Conservation (phyloP, 176 grass and related monocot species). For the Metroxylon sagu region DNA sequence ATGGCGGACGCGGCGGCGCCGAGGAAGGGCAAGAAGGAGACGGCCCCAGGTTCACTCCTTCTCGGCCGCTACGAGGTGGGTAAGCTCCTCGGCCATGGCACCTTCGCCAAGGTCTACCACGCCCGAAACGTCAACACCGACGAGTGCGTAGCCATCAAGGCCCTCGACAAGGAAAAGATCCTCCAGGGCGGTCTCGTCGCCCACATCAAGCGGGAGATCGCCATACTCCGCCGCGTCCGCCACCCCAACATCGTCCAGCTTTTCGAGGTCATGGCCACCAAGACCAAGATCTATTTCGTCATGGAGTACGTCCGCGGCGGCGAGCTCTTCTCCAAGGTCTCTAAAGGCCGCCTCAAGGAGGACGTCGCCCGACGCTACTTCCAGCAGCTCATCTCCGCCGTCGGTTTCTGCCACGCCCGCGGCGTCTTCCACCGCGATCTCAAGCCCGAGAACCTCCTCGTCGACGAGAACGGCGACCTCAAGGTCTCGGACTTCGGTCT, state of each 20-base stretch:
- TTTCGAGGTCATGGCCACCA: conserved; percentile 94
- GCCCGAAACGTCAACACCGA: conserved; percentile 49
- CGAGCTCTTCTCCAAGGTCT: conserved; percentile 84
- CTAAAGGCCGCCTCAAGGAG: conserved; percentile 90
- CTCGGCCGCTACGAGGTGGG: conserved; percentile 88
- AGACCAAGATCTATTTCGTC: conserved; percentile 99
- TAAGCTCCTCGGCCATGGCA: conserved; percentile 61
- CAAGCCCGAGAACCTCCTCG: conserved; percentile 95
- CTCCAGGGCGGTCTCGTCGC: conserved; percentile 65
- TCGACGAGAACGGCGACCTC: conserved; percentile 77
- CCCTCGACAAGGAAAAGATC: conserved; percentile 87
- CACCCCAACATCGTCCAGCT: conserved; percentile 14
- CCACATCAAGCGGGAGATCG: conserved; percentile 97
- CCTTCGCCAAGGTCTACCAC: conserved; percentile 96
- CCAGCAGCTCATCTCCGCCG: conserved; percentile 83
- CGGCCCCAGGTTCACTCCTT: conserved; percentile 40
- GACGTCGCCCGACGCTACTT: conserved; percentile 79
- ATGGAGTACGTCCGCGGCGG: conserved; percentile 95
- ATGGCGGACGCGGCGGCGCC: conserved; percentile 1
- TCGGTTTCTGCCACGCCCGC: conserved; percentile 87
- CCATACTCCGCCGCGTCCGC: conserved; percentile 85
- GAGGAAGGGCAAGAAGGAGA: conserved; percentile 23
- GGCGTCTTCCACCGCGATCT: conserved; percentile 94
- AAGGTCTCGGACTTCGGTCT: conserved; percentile 98
- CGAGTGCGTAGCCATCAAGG: conserved; percentile 82